phyloP scores from a whole-genome alignment of 2,329 filamentous ascomycete species.

The Stemphylium beticola region DNA sequence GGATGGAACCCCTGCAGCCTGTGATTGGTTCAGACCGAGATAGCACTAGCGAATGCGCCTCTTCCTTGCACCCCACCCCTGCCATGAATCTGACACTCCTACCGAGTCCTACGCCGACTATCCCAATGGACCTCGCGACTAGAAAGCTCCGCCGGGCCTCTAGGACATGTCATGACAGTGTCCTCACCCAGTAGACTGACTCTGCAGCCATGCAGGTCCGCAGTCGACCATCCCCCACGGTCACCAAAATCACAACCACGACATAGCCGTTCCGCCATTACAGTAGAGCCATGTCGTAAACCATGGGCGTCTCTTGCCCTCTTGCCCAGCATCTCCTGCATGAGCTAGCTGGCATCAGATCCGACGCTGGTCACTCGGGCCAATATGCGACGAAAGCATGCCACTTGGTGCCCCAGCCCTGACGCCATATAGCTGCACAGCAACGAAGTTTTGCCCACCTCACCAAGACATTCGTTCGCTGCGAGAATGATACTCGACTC shows the following conservation, averaged over 20 bases:
- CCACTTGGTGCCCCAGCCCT: conserved; percentile 19
- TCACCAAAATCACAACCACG: too few species aligned
- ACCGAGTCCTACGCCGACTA: not conserved
- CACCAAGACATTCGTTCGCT: conserved; percentile 6
- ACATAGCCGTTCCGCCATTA: not conserved
- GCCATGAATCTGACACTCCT: conserved; percentile 18
- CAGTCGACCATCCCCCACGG: too few species aligned
- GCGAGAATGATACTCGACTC: not conserved
- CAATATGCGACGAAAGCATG: conserved; percentile 34
- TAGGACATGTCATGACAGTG: too few species aligned
- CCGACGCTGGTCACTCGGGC: conserved; percentile 30
- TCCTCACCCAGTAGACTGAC: too few species aligned
- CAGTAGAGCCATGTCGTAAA: conserved; percentile 5
- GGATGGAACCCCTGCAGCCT: conserved; percentile 13
- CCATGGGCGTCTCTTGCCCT: conserved; percentile 18
- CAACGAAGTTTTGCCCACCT: conserved; percentile 6
- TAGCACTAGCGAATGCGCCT: conserved; percentile 16
- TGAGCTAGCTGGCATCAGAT: conserved; percentile 31
- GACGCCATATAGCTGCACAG: conserved; percentile 30
- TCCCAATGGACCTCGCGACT: not conserved
- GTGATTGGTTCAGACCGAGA: conserved; percentile 22
- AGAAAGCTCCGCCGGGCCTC: not conserved
- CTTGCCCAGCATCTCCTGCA: conserved; percentile 32
- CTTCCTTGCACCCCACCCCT: conserved; percentile 18
- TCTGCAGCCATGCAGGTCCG: too few species aligned